Evolutionary conservation across 2,329 filamentous ascomycete genomes (phyloP), one percentile per base, ranked within the genome.

Genomic region (Kalaharituber pfeilii): DNA sequence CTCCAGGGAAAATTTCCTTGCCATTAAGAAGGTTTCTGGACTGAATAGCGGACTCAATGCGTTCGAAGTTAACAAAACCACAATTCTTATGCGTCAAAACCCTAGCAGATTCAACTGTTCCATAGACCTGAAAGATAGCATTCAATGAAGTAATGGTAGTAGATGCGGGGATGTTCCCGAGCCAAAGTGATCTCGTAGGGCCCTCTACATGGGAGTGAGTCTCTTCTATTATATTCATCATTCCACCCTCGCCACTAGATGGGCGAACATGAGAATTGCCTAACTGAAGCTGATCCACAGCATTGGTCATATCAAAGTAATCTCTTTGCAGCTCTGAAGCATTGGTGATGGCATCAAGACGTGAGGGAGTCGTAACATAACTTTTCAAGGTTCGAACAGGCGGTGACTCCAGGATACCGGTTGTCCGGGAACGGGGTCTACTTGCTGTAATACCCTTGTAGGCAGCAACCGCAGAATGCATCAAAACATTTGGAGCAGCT

Each of bases 31-130:
- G 77, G 13, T 80, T 80, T 67, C 89, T 93, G 15, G 91, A 91
- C 57, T 86, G 81, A 36, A 95, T 81, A 54, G 91, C 91, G 66
- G 86, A 94, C 60, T 96, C 88, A 27, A 91, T 71, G 56, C 79
- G 82, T 69, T 96, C 87, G 65, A 94, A 98, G 69, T 98, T 98
- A 66, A 98, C 89, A 63, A 98, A 98, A 2, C 89, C 91, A 67
- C 91, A 98, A 69, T 94, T 96, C 75, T 98, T 98, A 73, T 98
- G 87, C 0, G 91, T 96, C 58, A 98, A 74, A 3, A 98, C 91
- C 60, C 91, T 79, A 26, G 86, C 89, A 2, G 89, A 95, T 61
- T 91, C 76, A 59, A 98, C 94, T 2, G 83, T 77, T 8, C 91
- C 91, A 62, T 91, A 94, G n/a, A 81, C 77, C 67, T 86, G 85